Base-by-base conservation (phyloP, 2,329 filamentous ascomycete species). In the Phoma sp. region DNA sequence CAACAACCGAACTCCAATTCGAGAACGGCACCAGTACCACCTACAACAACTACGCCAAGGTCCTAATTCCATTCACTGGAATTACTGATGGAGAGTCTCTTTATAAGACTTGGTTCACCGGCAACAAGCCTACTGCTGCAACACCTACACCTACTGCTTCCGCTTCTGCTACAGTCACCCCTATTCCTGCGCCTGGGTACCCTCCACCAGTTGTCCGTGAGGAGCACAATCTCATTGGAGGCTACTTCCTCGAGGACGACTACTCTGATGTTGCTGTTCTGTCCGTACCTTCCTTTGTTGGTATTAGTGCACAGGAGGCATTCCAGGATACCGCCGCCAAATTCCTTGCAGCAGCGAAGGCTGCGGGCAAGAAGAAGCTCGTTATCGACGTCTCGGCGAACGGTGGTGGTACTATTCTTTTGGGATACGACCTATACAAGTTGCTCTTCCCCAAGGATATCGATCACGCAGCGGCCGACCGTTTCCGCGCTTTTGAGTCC, bases 371-470 rank as follows among this genome's bases (percentile, higher is more conserved):
- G 73, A 85, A 79, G 38, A 85, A 84, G 68, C 78, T 88, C 0
- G 80, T 88, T 10, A 75, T 88, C 25, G 85, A 87, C 59, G 71
- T 87, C 5, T 80, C 78, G 3, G 78, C 78, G 39, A 88, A 88
- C 60, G 81, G 80, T 2, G 86, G 86, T 34, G 85, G 86, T 20
- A 80, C 78, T 12, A 82, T 87, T 37, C 67, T 85, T 7, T 78
- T 83, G n/a, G 85, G 83, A 14, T 86, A 85, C 59, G 85, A 87
- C 64, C 77, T 88, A 21, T 87, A 87, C 74, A 82, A 83, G 47
- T 72, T 80, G 67, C 75, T 86, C 0, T 83, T 84, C 74, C 84
- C 83, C 0, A 57, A 62, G 5, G 71, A 77, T 11, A 73, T 80
- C 7, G 71, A 77, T 3, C 77, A 78, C 3, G 83, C 81, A 51